Evolutionary conservation across 768 basidiomycete species (phyloP), one percentile per base, ranked within the genome.

Genomic region (Tremella mesenterica): DNA sequence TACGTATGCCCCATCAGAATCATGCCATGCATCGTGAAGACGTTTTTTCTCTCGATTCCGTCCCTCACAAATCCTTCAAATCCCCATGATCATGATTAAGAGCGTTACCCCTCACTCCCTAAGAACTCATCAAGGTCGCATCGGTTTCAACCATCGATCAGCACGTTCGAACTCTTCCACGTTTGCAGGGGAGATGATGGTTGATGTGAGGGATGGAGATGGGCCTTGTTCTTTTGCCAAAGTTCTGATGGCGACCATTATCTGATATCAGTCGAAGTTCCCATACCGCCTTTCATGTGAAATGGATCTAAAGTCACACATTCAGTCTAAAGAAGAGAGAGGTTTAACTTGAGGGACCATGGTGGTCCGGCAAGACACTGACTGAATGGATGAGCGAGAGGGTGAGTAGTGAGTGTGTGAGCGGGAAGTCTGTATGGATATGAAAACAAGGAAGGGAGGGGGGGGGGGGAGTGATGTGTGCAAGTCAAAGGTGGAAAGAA

Each of bases 101-200:
- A n/a, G n/a, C n/a, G n/a, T n/a, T n/a, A n/a, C n/a, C n/a, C n/a
- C n/a, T n/a, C n/a, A n/a, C 27, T 48, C 23, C 46, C 38, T 56
- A 14, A 52, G 16, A 51, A 44, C 20, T 14, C 55, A 31, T 59
- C 54, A 67, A 18, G 59, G 57, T 26, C 63, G 30, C 61, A 72
- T 63, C 9, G 90, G 90, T 59, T 81, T 83, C 61, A 96, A 77
- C 90, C 91, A 96, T 55, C 82, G 82, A 73, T 99, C 89, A 14
- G 93, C 93, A 47, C 83, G 84, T 77, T 96, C 91, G 75, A 96
- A 99, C 76, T 92, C 87, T 74, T 88, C 86, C 73, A 89, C 87
- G 77, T 97, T 75, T 72, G 92, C 89, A 53, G 81, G 81, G 73
- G 85, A 75, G 38, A 92, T 87, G 31, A 84, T 80, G 43, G 82